phyloP scores from a whole-genome alignment of 352 stramenopile genomes.

The Globisporangium recalcitrans region DNA sequence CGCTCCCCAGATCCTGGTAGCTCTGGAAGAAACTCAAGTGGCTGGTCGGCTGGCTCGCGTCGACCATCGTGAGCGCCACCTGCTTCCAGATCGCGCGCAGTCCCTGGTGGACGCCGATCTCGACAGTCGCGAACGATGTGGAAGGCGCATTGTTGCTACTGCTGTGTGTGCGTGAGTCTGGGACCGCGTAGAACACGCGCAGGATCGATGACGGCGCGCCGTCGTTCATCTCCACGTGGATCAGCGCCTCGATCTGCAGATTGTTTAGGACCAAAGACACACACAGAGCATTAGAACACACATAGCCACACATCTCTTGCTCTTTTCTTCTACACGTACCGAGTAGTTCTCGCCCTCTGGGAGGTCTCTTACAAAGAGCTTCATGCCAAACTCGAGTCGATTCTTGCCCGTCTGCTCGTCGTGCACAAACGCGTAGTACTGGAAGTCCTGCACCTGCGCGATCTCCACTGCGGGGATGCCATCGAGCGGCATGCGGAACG shows the following conservation, averaged over 20 bases:
- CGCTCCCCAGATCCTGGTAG: constrained; percentile 14
- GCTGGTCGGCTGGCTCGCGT: constrained; percentile 27
- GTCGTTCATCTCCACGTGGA: constrained; percentile 34
- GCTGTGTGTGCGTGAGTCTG: constrained; percentile 8
- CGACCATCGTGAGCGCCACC: constrained; percentile 37
- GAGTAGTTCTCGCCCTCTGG: constrained; percentile 53
- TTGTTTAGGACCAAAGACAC: not conserved
- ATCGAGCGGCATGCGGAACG: constrained; percentile 52
- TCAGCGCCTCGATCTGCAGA: constrained; percentile 38
- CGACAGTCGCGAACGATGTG: constrained; percentile 28
- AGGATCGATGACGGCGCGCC: constrained; percentile 25
- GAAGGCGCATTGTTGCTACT: constrained; percentile 3
- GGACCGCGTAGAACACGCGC: constrained; percentile 39
- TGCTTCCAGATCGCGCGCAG: constrained; percentile 56
- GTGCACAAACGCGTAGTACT: constrained; percentile 47
- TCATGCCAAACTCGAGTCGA: constrained; percentile 66
- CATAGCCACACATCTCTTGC: not conserved
- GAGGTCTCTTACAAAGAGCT: constrained; percentile 44
- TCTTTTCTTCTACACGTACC: constrained; percentile 26
- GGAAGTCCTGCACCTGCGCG: constrained; percentile 45
- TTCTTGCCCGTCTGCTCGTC: constrained; percentile 21
- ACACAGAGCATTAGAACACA: not conserved
- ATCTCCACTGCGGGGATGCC: constrained; percentile 42
- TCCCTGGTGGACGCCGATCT: constrained; percentile 35
- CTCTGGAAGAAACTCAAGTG: constrained; percentile 18